phyloP scores from a whole-genome alignment of 1,284 basidiomycete genomes.

The Hymenochaete sp. region DNA sequence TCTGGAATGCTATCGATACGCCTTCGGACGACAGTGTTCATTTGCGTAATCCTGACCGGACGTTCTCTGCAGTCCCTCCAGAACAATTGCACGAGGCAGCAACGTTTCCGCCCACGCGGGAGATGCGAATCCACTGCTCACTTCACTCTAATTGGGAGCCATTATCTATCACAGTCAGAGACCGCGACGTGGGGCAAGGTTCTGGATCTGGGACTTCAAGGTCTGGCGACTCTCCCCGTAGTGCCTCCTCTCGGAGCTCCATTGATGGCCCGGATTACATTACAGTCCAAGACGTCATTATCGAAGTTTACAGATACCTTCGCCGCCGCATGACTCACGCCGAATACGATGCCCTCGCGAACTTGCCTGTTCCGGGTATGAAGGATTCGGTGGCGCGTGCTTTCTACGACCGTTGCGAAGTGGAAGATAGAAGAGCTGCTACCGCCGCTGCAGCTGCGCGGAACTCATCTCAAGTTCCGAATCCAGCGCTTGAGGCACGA shows the following conservation, averaged over 20 bases:
- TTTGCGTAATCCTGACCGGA: not conserved
- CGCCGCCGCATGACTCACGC: not conserved
- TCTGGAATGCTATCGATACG: slow-evolving; percentile 11
- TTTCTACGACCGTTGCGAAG: slow-evolving; percentile 12
- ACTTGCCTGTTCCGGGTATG: slow-evolving; percentile 5
- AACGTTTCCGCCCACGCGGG: slow-evolving; percentile 6
- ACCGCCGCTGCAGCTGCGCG: not conserved
- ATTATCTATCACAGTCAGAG: slow-evolving; percentile 2
- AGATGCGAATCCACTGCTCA: slow-evolving; percentile 17
- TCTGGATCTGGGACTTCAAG: not conserved
- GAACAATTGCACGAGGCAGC: slow-evolving; percentile 7
- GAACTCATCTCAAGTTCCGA: not conserved
- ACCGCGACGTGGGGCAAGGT: not conserved
- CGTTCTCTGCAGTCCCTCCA: not conserved
- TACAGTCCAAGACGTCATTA: slow-evolving; percentile 12
- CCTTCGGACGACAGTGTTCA: slow-evolving; percentile 10
- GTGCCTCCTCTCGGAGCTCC: not conserved
- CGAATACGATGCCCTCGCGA: slow-evolving; percentile 8
- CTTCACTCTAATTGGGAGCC: slow-evolving; percentile 10
- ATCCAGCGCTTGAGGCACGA: not conserved
- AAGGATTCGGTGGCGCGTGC: slow-evolving; percentile 9
- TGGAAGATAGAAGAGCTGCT: not conserved
- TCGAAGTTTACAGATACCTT: slow-evolving; percentile 12
- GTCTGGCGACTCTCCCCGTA: too few species aligned
- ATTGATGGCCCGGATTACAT: slow-evolving; percentile 2